Percentiles rank a stretch among this genome's conserved stretches.
Evolutionary conservation across 1,139 yeast species (phyloP).

Genomic region (Saccharomyces hybrid): DNA sequence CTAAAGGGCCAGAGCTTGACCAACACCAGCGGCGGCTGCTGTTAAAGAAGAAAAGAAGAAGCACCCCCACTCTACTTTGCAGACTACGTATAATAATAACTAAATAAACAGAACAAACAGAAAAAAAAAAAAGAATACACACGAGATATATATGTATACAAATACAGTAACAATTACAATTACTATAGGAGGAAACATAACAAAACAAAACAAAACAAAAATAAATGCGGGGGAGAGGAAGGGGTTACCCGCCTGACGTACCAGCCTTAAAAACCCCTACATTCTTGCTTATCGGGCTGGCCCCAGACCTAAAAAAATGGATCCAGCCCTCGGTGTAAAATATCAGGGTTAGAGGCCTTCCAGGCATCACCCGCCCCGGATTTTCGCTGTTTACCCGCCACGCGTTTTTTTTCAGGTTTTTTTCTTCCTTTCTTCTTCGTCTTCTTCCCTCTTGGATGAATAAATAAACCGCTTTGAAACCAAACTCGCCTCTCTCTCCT

Average conservation of each 20-base stretch:
- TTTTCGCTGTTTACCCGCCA: background rate
- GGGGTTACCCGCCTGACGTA: background rate
- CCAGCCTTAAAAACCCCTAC: background rate
- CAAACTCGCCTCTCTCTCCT: background rate
- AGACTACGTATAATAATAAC: background rate
- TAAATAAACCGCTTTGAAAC: background rate
- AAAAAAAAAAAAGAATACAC: background rate
- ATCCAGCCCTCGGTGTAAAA: too few relatives aligned
- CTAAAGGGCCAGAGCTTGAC: constrained; percentile 84
- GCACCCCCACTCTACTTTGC: background rate
- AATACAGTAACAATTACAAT: background rate
- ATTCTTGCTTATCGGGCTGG: background rate
- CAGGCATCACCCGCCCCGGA: background rate
- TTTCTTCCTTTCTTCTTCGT: background rate
- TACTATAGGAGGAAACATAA: background rate
- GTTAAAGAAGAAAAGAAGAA: constrained; percentile 32
- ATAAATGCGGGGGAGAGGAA: background rate
- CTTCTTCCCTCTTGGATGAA: background rate
- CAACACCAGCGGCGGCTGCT: constrained; percentile 65
- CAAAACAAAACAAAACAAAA: background rate
- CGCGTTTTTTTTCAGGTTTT: background rate
- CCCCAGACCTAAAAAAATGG: background rate
- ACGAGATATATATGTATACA: background rate
- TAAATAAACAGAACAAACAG: background rate
- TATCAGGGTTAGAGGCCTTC: background rate